Evolutionary conservation across 768 basidiomycete genomes (phyloP).

Genomic region (Mycena haematopus): DNA sequence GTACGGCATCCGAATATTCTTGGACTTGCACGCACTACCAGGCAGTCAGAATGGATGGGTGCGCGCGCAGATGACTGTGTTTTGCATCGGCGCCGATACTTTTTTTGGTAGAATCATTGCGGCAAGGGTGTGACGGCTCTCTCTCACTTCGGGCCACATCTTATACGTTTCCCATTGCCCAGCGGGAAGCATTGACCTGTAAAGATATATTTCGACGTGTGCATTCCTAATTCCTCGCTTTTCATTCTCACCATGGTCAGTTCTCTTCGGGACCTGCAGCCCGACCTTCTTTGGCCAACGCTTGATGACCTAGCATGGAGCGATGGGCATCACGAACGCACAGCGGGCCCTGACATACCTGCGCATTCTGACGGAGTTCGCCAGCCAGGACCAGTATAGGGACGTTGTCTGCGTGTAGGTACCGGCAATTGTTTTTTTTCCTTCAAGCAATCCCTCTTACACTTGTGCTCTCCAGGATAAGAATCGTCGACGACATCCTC

Average conservation of each 20-base stretch:
- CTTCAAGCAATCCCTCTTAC: neutral
- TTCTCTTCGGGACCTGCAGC: neutral
- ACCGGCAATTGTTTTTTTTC: slow-evolving; percentile 11
- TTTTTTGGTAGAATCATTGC: slow-evolving; percentile 54
- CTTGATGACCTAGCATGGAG: slow-evolving; percentile 52
- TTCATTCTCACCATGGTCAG: slow-evolving; percentile 14
- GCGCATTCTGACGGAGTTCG: slow-evolving; percentile 82
- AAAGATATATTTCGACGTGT: slow-evolving; percentile 26
- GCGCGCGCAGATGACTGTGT: slow-evolving; percentile 26
- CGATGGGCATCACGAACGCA: slow-evolving; percentile 91
- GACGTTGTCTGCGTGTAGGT: slow-evolving; percentile 73
- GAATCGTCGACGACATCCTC: slow-evolving; percentile 71
- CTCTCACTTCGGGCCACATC: slow-evolving; percentile 15
- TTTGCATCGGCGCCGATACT: neutral
- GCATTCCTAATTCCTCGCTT: slow-evolving; percentile 6
- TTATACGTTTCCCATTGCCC: slow-evolving; percentile 15
- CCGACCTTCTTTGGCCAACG: neutral
- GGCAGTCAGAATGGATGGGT: slow-evolving; percentile 88
- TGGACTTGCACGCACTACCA: slow-evolving; percentile 78
- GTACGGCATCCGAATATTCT: slow-evolving; percentile 87
- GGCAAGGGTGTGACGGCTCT: slow-evolving; percentile 46
- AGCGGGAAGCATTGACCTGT: slow-evolving; percentile 72
- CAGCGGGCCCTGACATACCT: slow-evolving; percentile 85
- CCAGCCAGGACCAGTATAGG: slow-evolving; percentile 78
- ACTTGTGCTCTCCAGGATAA: slow-evolving; percentile 42